Conservation (phyloP, 192 early-diverging fungal species). For the Allomyces javanicus region DNA sequence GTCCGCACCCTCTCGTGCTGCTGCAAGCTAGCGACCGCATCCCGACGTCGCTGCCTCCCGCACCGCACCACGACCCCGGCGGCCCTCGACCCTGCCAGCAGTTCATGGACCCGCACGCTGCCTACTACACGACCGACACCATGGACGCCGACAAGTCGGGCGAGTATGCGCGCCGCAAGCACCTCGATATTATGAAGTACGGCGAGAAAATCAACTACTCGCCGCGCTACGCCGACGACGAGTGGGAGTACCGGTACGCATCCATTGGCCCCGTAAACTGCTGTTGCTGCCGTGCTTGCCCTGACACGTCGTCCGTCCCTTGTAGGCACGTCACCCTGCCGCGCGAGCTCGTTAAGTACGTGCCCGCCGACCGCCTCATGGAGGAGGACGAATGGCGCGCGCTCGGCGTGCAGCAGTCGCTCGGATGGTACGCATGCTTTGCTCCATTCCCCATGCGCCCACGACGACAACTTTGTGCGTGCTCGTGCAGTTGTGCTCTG, state of each 20-base stretch:
- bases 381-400: constrained; percentile 10
- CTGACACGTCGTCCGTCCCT: too few species aligned
- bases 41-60: too few species aligned
- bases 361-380: constrained; percentile 9
- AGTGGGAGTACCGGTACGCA: background rate
- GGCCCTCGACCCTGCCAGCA: too few species aligned
- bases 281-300: too few species aligned
- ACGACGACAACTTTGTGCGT: background rate
- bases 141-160: background rate
- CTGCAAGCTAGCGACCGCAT: too few species aligned
- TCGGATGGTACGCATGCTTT: background rate
- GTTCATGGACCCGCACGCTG: background rate
- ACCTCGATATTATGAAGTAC: constrained; percentile 1
- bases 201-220: constrained; percentile 4
- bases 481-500: too few species aligned
- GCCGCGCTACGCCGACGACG: constrained; percentile 2
- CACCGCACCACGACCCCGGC: too few species aligned
- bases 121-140: background rate
- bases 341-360: constrained; percentile 6
- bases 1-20: too few species aligned
- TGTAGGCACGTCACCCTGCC: constrained; percentile 10
- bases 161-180: background rate
- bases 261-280: too few species aligned
- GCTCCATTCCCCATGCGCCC: background rate
- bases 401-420: constrained; percentile 9